Base-by-base conservation (phyloP, 495 filamentous ascomycete species). In the Aspergillus ellipticus region DNA sequence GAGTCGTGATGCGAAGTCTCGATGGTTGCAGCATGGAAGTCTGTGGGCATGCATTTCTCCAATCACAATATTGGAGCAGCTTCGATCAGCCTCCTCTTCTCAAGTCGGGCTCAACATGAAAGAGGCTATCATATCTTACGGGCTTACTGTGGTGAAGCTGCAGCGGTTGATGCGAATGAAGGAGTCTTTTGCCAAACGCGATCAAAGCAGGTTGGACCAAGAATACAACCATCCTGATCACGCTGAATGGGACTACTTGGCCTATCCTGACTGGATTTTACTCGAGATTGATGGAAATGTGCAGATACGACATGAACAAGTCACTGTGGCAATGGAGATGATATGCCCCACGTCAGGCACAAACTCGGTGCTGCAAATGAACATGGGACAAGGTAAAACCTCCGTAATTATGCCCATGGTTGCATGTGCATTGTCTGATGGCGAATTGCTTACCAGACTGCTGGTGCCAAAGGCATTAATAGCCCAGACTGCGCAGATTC, bases 361-460 rank as follows among this genome's bases (percentile, higher is more conserved):
- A 0, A 89, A 85, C 61, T 64, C 75, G 0, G 81, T 84, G 11
- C 73, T 89, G 66, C 87, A 90, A 60, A 71, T 91, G 50, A 89
- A 89, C 58, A 90, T 90, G 86, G 87, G 87, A 0, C 79, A 88
- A 62, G 87, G 88, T 0, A 91, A 91, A 60, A 85, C 85, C 0
- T 85, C 84, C 0, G 81, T 89, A 1, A 88, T 91, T 51, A 78
- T 89, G 4, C 86, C 87, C 0, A 80, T 85, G 39, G 79, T 86
- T 7, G 77, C 83, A 5, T 74, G 76, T 0, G 66, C 69, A 3
- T 62, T 89, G 15, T 85, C 84, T 0, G 66, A 89, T 58, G 70
- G 73, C 0, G 55, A 57, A 0, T 72, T 66, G 16, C 69, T 90
- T 0, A 76, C 80, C 0, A 67, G 85, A 11, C 74, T 89, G 0